Evolutionary conservation across 208 protist genomes (phyloP), one percentile per base, ranked within the genome.

Genomic region (Borovskyia barvae): DNA sequence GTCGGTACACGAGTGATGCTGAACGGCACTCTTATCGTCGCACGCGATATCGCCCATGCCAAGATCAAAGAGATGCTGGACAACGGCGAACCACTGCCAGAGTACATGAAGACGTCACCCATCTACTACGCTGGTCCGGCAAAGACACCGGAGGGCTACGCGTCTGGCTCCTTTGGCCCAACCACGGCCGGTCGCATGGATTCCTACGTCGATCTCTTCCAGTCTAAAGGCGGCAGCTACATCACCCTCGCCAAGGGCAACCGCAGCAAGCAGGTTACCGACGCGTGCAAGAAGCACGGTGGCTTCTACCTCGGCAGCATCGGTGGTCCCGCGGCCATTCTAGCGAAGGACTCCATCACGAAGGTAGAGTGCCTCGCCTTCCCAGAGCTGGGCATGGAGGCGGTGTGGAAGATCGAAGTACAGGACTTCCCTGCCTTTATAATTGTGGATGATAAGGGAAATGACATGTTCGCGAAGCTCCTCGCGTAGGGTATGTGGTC

Each of bases 301-400:
- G 97, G 97, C 43, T 99, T 99, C 80, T 99, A 99, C 78, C 82
- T 99, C 9, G 97, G 97, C 49, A 97, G 94, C 50, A 98, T 99
- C 66, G 97, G 97, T 26, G 97, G 97, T 9, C 94, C 97, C 11
- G 97, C 97, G 5, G 97, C 97, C 12, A 92, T 95, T 25, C 81
- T 99, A 5, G 96, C 93, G 1, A 50, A 90, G 68, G 71, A 98
- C 40, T 90, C 78, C 72, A 98, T 98, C 70, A 95, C 80, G 42
- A 97, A 98, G 59, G 87, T 97, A 32, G 90, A 97, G 58, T 88
- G 93, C 58, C 17, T 96, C 49, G 95, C 93, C 29, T 95, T 94
- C 60, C 78, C 82, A 2, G 93, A 98, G 66, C 68, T 95, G 8
- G 90, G 92, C 25, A 96, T 97, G 87, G 90, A 96, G 75, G 91